Base-by-base conservation (phyloP, 192 early-diverging fungal species). In the Jimgerdemannia flammicorona region DNA sequence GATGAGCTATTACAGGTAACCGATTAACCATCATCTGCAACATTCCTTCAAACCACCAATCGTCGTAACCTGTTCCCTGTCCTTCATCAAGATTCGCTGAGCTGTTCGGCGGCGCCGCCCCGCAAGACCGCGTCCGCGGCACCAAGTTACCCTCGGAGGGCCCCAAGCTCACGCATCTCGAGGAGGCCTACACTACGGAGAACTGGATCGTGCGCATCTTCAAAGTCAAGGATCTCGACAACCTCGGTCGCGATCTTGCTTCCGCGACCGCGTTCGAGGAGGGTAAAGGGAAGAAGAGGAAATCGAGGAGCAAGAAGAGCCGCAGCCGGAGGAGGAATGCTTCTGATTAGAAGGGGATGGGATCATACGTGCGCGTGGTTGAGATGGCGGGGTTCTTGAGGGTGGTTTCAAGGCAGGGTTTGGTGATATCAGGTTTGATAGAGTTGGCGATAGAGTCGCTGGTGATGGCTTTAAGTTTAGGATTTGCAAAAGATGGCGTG, bases 201-300 rank as follows among this genome's bases (percentile, higher is more conserved):
- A 96, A 99, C 86, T 96, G 96, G 93, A 95, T 99, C 83, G 98
- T 99, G 43, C 92, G 98, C 64, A 97, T 99, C 72, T 99, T 97
- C 88, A 90, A 95, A 77, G 97, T 99, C 84, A 99, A 99, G 84
- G 90, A 94, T 44, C 86, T 94, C 74, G 98, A 99, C 82, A 94
- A 91, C 79, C 83, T 99, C 4, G 98, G 98, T 6, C 90, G 97
- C 70, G 77, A 84, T 20, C 77, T 94, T 71, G 84, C 87, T 66
- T 89, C 90, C 10, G 93, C 92, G 18, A 75, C 88, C 3, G 79
- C 81, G 3, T 92, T 91, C 54, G 85, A 87, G 40, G 74, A 69
- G 63, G 90, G 87, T 67, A 83, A 80, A 43, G 83, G 79, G 59
- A 80, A 75, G 67, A 77, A 67, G 40, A n/a, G n/a, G n/a, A 84